phyloP scores from a whole-genome alignment of 805 yeast species.

The Priceomyces melissophilus region DNA sequence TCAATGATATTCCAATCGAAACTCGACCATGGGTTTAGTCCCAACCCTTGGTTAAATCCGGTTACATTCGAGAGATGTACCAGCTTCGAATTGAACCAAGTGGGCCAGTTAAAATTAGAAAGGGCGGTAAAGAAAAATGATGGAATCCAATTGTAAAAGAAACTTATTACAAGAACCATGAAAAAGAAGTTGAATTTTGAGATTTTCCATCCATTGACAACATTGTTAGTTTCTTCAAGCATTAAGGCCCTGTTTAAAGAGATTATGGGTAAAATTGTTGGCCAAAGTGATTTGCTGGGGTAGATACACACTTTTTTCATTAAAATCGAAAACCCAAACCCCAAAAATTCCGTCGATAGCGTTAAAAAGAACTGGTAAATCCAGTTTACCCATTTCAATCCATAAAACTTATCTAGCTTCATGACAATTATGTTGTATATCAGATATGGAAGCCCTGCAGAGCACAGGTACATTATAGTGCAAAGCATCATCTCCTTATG shows the following conservation, averaged over 20 bases:
- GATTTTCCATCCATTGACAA: conserved; percentile 39
- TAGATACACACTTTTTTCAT: conserved; percentile 52
- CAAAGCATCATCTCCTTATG: conserved; percentile 44
- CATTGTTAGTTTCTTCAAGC: conserved; percentile 18
- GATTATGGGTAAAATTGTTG: conserved; percentile 41
- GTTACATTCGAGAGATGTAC: conserved; percentile 37
- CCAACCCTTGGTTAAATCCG: conserved; percentile 37
- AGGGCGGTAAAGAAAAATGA: conserved; percentile 36
- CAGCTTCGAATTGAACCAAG: conserved; percentile 41
- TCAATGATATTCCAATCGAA: conserved; percentile 43
- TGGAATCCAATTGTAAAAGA: conserved; percentile 42
- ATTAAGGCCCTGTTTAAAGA: conserved; percentile 42
- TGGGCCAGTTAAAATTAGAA: conserved; percentile 43
- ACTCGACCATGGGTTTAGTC: conserved; percentile 40
- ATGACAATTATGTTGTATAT: conserved; percentile 41
- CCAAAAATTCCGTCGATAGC: conserved; percentile 57
- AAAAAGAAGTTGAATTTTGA: conserved; percentile 40
- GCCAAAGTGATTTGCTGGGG: conserved; percentile 43
- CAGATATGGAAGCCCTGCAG: conserved; percentile 41
- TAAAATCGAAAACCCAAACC: conserved; percentile 65
- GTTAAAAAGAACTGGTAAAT: conserved; percentile 54
- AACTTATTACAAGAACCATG: conserved; percentile 29
- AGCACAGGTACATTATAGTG: conserved; percentile 42
- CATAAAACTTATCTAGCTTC: conserved; percentile 41
- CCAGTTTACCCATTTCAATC: conserved; percentile 42